Evolutionary conservation across 768 basidiomycete genomes (phyloP), one percentile per base, ranked within the genome.

Genomic region (Suillus subaureus): DNA sequence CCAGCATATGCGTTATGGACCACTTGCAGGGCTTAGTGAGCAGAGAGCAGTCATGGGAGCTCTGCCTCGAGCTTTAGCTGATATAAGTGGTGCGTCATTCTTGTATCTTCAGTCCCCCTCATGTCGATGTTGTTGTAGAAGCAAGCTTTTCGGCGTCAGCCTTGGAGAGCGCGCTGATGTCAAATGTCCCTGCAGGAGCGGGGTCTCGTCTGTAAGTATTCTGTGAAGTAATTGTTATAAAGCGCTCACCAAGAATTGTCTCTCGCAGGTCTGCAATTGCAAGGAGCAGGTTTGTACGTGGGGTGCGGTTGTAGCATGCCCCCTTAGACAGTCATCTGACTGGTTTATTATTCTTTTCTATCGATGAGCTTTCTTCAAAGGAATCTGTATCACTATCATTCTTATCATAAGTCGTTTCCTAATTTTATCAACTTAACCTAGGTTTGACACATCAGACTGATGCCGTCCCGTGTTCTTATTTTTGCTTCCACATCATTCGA

Each of bases 31-130:
- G 64, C 79, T 51, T 43, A 85, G 85, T 69, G 86, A 89, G 64
- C 82, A 85, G 63, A 82, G 52, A 90, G 90, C 69, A 86, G 80
- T 68, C 84, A 89, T 60, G 87, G 87, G 3, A 93, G 92, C 28
- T 87, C 89, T 51, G 86, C 92, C 0, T 93, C 92, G 8, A 88
- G 93, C 74, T 93, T 94, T 70, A 94, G 93, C 71, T n/a, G 93
- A 95, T 72, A 72, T 94, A 52, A 95, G 93, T 70, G 93, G 93
- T 93, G 70, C 71, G 85, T 77, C 18, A 21, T 6, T 39, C 5
- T 39, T n/a, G 15, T 31, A 2, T 16, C 45, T 28, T 51, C 16
- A 28, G 15, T 64, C 1, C 70, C 6, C 43, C 43, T 39, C 12
- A 23, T 35, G 12, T 33, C 64, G 23, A 61, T 42, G 47, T 60